phyloP scores from a whole-genome alignment of 2,329 filamentous ascomycete species.

The Cladosporium austrohemisphaericum region DNA sequence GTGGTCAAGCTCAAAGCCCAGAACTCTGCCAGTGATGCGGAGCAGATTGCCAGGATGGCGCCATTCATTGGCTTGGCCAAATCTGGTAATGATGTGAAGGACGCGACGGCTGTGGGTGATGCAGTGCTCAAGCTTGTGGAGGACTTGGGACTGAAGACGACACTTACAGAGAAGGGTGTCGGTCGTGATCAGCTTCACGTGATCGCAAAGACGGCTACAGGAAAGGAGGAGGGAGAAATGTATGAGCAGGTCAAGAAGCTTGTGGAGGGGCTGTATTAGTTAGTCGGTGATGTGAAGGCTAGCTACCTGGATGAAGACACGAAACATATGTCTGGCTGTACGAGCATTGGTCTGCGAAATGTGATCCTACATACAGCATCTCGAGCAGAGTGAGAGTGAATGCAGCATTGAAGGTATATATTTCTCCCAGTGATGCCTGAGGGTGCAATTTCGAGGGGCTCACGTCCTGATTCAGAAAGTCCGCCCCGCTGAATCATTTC shows the following conservation, averaged over 20 bases:
- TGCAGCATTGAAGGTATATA: too few relatives aligned
- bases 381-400: too few relatives aligned
- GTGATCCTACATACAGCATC: too few relatives aligned
- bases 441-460: too few relatives aligned
- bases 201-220: constrained; percentile 44
- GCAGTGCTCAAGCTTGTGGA: constrained; percentile 43
- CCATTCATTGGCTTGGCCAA: constrained; percentile 41
- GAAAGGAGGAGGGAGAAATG: constrained; percentile 39
- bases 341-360: too few relatives aligned
- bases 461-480: too few relatives aligned
- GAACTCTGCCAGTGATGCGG: constrained; percentile 41
- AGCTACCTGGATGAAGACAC: too few relatives aligned
- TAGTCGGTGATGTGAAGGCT: constrained; percentile 20
- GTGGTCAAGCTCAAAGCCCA: constrained; percentile 53
- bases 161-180: constrained; percentile 45
- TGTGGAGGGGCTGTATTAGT: constrained; percentile 43
- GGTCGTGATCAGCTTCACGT: constrained; percentile 39
- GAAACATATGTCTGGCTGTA: too few relatives aligned
- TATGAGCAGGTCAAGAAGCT: constrained; percentile 43
- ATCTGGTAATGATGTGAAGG: constrained; percentile 40
- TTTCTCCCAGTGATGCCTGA: too few relatives aligned
- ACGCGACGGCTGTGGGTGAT: constrained; percentile 45
- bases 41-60: constrained; percentile 43
- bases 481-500: too few relatives aligned
- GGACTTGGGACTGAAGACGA: constrained; percentile 42